Evolutionary conservation across 2,329 filamentous ascomycete genomes (phyloP), one percentile per base, ranked within the genome.

Genomic region (Akanthomyces muscarius): DNA sequence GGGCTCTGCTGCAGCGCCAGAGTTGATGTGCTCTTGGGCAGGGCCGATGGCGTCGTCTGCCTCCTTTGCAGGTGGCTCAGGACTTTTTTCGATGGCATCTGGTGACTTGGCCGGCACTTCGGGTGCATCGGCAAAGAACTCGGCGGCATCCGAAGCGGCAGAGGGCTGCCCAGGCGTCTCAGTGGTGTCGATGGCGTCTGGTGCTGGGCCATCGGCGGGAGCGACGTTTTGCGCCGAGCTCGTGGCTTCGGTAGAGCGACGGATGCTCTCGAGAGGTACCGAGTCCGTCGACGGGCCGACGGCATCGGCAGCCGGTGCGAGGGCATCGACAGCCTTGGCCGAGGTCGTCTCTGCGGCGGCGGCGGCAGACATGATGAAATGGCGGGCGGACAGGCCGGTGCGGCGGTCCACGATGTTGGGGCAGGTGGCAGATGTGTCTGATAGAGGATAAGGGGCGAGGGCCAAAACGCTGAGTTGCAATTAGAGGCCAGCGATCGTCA

Each of bases 11-110:
- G 70, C 66, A n/a, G 73, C 70, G 30, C 74, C 69, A 44, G 73
- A 71, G 52, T 72, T 73, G 42, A 80, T 74, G 45, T 80, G 75
- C 53, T 80, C 74, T 16, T 80, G 73, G 3, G 77, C 76, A 33
- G 73, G 74, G 41, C 78, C 79, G 66, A 81, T 79, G 51, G 78
- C 71, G 55, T 76, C 75, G 62, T 73, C 70, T 36, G 68, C 66
- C 66, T 73, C 72, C 64, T 75, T 76, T 11, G 67, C 61, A 1
- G 68, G 71, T 13, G 71, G 71, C 5, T 70, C 64, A 7, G 71
- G 65, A 14, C 70, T 67, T 16, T 67, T 42, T 13, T 67, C 61
- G 66, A 75, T 76, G 18, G 70, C 67, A 16, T 67, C 44, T 6
- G 66, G 59, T 67, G 76, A 75, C 57, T 69, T 65, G 25, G 68